phyloP scores from a whole-genome alignment of 768 basidiomycete genomes.

The Termitomyces bulborhizus region DNA sequence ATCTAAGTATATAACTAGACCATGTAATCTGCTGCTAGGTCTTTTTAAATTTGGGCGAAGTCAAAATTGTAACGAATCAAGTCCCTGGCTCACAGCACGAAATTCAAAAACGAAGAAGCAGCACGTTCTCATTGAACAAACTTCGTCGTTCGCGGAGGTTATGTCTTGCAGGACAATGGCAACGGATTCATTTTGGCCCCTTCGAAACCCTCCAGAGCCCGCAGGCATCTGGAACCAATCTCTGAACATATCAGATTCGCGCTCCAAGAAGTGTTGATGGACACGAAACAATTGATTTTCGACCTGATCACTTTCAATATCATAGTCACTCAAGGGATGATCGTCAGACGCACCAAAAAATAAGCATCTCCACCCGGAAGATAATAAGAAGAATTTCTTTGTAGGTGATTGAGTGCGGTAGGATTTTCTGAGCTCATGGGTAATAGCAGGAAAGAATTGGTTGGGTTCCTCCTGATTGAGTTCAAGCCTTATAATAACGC shows the following conservation, averaged over 20 bases:
- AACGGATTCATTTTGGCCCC: constrained; percentile 32
- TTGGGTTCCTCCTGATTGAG: background rate
- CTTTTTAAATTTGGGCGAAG: too few relatives aligned
- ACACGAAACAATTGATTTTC: constrained; percentile 50
- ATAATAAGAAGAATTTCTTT: constrained; percentile 36
- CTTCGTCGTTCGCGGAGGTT: constrained; percentile 16
- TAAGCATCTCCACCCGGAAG: constrained; percentile 46
- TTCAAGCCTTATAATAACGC: background rate
- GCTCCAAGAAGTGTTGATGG: constrained; percentile 55
- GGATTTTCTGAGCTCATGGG: background rate
- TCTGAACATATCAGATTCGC: constrained; percentile 48
- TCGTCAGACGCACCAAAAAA: constrained; percentile 36
- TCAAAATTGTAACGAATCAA: too few relatives aligned
- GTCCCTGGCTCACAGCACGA: too few relatives aligned
- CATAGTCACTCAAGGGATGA: background rate
- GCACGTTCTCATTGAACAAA: too few relatives aligned
- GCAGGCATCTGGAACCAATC: constrained; percentile 21
- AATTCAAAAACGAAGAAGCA: too few relatives aligned
- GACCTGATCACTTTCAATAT: constrained; percentile 30
- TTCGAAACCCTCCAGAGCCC: constrained; percentile 18
- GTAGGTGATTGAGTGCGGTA: constrained; percentile 1
- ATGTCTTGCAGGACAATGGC: constrained; percentile 32
- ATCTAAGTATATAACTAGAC: too few relatives aligned
- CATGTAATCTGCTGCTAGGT: too few relatives aligned
- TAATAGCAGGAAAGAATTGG: background rate